A percentile compares a stretch with the other conserved stretches of the same genome.
phyloP scores from a whole-genome alignment of 306 rosid genomes.

The Lagenaria siceraria region DNA sequence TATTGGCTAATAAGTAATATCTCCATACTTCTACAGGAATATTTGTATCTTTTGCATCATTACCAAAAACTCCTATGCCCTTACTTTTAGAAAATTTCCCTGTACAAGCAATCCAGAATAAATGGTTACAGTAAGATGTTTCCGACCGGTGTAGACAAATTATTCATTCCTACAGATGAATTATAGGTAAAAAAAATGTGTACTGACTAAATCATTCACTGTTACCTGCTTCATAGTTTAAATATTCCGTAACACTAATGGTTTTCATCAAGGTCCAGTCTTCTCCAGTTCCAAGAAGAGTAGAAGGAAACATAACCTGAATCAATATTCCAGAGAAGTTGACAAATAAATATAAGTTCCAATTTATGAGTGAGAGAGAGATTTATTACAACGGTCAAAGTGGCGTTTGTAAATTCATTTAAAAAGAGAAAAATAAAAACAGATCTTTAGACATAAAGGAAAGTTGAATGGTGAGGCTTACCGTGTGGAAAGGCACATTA shows the following conservation, averaged over 20 bases:
- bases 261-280: slow-evolving; percentile 97
- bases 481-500: slow-evolving; percentile 97
- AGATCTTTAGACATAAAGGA: neutral
- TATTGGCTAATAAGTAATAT: slow-evolving; percentile 84
- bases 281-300: slow-evolving; percentile 82
- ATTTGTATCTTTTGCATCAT: slow-evolving; percentile 83
- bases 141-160: neutral
- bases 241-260: slow-evolving; percentile 90
- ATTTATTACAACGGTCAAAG: neutral
- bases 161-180: neutral
- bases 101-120: slow-evolving; percentile 9
- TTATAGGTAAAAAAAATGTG: neutral
- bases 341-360: neutral
- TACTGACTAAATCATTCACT: neutral
- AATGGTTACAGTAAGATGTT: neutral
- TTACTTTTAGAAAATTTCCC: slow-evolving; percentile 96
- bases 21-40: slow-evolving; percentile 98
- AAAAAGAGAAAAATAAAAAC: neutral
- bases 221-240: slow-evolving; percentile 87
- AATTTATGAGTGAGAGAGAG: neutral
- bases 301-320: slow-evolving; percentile 97
- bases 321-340: neutral
- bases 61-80: slow-evolving; percentile 92
- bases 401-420: neutral
- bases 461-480: slow-evolving; percentile 20